These are phyloP conservation scores for Calonectria hawksworthii DNA, from an alignment of 2,329 filamentous ascomycete species.

Conservation along the genomic window DNA sequence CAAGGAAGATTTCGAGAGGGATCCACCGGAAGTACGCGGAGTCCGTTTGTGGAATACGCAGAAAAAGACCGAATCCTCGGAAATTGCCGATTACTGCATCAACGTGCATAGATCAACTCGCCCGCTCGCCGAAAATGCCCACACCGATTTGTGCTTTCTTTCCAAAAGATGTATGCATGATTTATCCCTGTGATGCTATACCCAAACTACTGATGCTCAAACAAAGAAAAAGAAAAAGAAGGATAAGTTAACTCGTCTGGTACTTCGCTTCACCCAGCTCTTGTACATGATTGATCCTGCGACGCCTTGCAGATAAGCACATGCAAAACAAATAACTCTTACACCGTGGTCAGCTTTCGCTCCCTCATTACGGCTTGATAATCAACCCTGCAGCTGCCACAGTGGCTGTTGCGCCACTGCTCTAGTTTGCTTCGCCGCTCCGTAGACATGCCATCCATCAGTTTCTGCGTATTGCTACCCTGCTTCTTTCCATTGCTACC, in stretches of 20 bases:
- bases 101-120: background rate
- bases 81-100: background rate
- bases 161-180: background rate
- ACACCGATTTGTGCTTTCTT: background rate
- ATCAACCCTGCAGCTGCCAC: constrained; percentile 68
- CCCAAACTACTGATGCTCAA: background rate
- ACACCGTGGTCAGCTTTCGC: constrained; percentile 44
- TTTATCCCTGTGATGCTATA: background rate
- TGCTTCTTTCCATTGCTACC: constrained; percentile 33
- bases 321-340: background rate
- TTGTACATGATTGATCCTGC: background rate
- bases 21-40: constrained; percentile 10
- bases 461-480: constrained; percentile 48
- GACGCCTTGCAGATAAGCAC: background rate
- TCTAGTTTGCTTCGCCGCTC: constrained; percentile 55
- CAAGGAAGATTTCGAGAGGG: background rate
- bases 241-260: background rate
- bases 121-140: background rate
- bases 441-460: constrained; percentile 46
- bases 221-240: background rate
- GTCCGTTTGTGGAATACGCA: background rate
- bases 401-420: constrained; percentile 68
- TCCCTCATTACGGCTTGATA: constrained; percentile 49
- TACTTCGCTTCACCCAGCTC: background rate
- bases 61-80: background rate